Base-by-base conservation (phyloP, 768 basidiomycete species). In the Tephrocybe rancida region DNA sequence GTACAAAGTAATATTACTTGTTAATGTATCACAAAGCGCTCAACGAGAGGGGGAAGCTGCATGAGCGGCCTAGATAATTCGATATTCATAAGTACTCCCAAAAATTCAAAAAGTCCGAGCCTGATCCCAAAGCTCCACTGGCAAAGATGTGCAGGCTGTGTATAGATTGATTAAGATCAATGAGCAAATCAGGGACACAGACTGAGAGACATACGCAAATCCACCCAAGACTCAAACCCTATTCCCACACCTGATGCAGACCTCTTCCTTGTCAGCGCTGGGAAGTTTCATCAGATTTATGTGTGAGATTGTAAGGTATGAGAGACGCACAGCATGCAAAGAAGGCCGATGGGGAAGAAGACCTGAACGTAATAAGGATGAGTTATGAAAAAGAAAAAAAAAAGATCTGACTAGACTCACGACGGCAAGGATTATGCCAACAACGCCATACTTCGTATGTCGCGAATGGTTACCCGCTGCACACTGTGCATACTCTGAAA, bases 351-450 rank as follows among this genome's bases (percentile, higher is more conserved):
- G 11, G 65, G 65, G 52, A 66, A 66, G 48, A 64, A 63, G 16
- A 62, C 21, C 58, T 65, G 14, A 32, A 42, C 5, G 8, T 3
- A n/a, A 51, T 27, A 29, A 19, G n/a, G 18, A 19, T 7, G n/a
- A 30, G 9, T 19, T 13, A 9, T n/a, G 24, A 27, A 14, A 24
- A 19, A 21, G 7, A 27, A n/a, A 7, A 3, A 21, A 29, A 38
- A 34, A 34, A 45, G 21, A n/a, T 5, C 10, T 4, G 24, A 25
- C 10, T n/a, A n/a, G n/a, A 59, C 67, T 54, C 53, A 67, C 66
- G 14, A 69, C 57, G 21, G 64, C 64, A 18, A 57, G 56, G 41
- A 69, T 64, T 26, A 67, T 64, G 3, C 66, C 66, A 48, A 50
- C 51, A 26, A 64, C 41, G 30, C 66, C 67, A 41, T 61, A 62